phyloP scores from a whole-genome alignment of 169 alveolate species.

The Plasmodium coatneyi region DNA sequence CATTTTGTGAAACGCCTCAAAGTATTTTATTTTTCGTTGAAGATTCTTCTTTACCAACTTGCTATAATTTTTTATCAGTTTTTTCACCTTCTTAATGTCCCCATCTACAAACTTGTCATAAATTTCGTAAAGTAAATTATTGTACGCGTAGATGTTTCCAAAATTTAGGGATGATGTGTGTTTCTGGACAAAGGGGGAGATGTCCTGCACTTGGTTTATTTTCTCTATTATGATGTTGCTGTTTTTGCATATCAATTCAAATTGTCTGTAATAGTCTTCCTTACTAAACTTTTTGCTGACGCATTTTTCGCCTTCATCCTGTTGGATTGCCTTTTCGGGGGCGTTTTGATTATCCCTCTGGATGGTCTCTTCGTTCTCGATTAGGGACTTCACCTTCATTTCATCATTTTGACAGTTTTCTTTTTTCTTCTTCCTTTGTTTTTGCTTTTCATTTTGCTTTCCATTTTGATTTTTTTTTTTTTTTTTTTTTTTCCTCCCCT shows the following conservation, averaged over 20 bases:
- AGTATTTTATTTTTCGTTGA: conserved; percentile 56
- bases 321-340: background rate
- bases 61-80: conserved; percentile 55
- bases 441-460: background rate
- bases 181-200: conserved; percentile 20
- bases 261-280: conserved; percentile 52
- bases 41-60: conserved; percentile 36
- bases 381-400: background rate
- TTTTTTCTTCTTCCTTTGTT: background rate
- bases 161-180: background rate
- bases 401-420: background rate
- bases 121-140: conserved; percentile 68
- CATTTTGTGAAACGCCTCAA: conserved; percentile 38
- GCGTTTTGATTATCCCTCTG: background rate
- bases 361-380: background rate
- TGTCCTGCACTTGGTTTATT: conserved; percentile 19
- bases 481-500: background rate
- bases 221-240: conserved; percentile 22
- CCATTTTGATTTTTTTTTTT: background rate
- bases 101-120: conserved; percentile 60
- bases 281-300: conserved; percentile 11
- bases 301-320: background rate
- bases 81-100: conserved; percentile 62
- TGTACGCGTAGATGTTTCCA: conserved; percentile 66
- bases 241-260: conserved; percentile 43